Conservation (phyloP, 345 rosid genomes). For the Acer campestre region DNA sequence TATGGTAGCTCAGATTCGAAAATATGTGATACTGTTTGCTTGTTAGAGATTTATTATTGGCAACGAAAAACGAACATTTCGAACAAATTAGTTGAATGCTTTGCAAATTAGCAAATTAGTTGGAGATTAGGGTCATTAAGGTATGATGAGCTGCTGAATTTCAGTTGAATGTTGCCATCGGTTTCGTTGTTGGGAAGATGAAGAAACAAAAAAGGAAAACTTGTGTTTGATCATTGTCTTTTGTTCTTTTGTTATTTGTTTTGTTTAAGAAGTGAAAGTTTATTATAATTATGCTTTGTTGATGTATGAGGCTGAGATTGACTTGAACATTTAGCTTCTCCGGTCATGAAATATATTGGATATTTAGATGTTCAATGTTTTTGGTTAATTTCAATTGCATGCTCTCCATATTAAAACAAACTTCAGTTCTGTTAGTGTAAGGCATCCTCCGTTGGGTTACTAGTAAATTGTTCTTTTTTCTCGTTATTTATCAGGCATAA, state of each 20-base stretch:
- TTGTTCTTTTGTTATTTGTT: too few species aligned
- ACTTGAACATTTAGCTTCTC: not conserved
- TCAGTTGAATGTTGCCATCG: not conserved
- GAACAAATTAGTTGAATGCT: not conserved
- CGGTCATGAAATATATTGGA: not conserved
- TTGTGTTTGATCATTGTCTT: not conserved
- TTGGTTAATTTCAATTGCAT: not conserved
- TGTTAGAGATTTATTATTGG: not conserved
- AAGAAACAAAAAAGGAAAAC: too few species aligned
- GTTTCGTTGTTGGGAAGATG: not conserved
- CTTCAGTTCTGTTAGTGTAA: not conserved
- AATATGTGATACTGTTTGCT: not conserved
- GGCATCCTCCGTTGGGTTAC: not conserved
- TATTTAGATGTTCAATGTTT: constrained; percentile 1
- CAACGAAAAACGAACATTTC: not conserved
- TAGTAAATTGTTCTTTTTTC: not conserved
- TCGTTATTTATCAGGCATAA: not conserved
- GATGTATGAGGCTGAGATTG: not conserved
- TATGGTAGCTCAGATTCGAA: not conserved
- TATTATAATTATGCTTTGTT: too few species aligned
- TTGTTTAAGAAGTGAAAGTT: too few species aligned
- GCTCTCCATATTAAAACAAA: not conserved
- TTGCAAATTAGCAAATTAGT: not conserved
- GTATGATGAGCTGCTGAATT: not conserved
- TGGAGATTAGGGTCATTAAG: not conserved